Base-by-base conservation (phyloP, 352 stramenopile species). In the Pythium phragmiticola region DNA sequence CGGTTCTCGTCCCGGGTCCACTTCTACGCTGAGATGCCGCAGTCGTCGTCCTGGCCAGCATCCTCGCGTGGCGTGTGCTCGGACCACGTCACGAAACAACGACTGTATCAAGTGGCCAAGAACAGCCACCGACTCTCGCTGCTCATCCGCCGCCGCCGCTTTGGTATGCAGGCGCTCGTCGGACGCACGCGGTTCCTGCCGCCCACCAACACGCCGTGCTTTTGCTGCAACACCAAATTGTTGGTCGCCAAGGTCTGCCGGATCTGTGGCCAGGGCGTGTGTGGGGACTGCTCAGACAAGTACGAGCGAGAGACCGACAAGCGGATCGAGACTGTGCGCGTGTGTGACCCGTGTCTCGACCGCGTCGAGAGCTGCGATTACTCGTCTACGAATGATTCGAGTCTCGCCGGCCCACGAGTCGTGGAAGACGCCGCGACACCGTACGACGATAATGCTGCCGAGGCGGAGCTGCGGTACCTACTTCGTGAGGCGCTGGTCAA, bases 181-280 rank as follows among this genome's bases (percentile, higher is more conserved):
- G 59, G 72, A 39, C 66, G 60, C 26, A 63, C 49, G 8, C 57
- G 75, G 4, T 83, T 87, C 54, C 63, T 78, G 19, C 34, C 36
- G 37, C 47, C 47, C 8, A 53, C 47, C 16, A 53, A 63, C 19
- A 39, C 63, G 8, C 69, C 65, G 30, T 91, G 82, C 60, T 81
- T 74, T 16, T 80, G 68, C 57, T 90, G 81, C 42, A 75, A 71
- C 17, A 78, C 77, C 2, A 17, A 7, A 53, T 76, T 64, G n/a
- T 53, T 87, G 39, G 49, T 75, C 33, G 11, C 72, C 14, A 80
- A 83, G 45, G 65, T 70, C 13, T 91, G 82, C 59, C 69, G 82
- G 46, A 52, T 90, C 28, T 90, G 82, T 42, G 78, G 77, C 12
- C 84, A 86, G 57, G 63, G 72, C 50, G 77, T 89, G 28, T 90